A percentile compares a stretch with the other conserved stretches of the same genome.
Evolutionary conservation across 805 yeast species (phyloP).

Genomic region (Starmerella lactis-condensi): DNA sequence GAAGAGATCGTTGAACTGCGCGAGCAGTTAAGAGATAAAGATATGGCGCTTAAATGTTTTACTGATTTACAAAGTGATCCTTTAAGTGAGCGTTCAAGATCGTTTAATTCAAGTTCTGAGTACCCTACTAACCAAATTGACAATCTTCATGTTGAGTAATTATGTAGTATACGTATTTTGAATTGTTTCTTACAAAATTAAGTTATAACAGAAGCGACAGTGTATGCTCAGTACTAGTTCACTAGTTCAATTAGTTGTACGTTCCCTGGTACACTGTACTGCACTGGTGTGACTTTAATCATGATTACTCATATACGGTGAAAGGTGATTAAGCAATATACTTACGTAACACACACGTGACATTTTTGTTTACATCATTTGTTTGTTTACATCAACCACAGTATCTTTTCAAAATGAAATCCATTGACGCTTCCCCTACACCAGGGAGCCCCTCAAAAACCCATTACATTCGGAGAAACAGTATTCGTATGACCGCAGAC

Average conservation of each 20-base stretch:
- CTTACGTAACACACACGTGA: too few relatives aligned
- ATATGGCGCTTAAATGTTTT: constrained; percentile 6
- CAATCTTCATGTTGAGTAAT: neutral
- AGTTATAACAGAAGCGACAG: neutral
- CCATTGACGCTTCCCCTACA: too few relatives aligned
- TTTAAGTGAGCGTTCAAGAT: neutral
- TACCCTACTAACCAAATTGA: constrained; percentile 47
- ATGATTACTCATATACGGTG: too few relatives aligned
- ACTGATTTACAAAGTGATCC: constrained; percentile 3
- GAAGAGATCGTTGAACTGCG: constrained; percentile 51
- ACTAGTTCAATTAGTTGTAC: too few relatives aligned
- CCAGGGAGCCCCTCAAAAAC: too few relatives aligned
- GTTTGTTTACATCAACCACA: too few relatives aligned
- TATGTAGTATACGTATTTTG: neutral
- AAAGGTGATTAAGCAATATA: too few relatives aligned
- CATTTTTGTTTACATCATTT: too few relatives aligned
- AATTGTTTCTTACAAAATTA: neutral
- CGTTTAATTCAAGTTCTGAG: constrained; percentile 27
- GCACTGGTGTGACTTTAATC: too few relatives aligned
- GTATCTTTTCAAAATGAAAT: too few relatives aligned
- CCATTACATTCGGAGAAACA: constrained; percentile 1
- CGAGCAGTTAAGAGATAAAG: constrained; percentile 21
- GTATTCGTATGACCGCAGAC: neutral
- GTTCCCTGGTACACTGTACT: too few relatives aligned
- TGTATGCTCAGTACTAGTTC: too few relatives aligned